Conservation (phyloP, 495 filamentous ascomycete genomes). For the Chaetomium fimeti region DNA sequence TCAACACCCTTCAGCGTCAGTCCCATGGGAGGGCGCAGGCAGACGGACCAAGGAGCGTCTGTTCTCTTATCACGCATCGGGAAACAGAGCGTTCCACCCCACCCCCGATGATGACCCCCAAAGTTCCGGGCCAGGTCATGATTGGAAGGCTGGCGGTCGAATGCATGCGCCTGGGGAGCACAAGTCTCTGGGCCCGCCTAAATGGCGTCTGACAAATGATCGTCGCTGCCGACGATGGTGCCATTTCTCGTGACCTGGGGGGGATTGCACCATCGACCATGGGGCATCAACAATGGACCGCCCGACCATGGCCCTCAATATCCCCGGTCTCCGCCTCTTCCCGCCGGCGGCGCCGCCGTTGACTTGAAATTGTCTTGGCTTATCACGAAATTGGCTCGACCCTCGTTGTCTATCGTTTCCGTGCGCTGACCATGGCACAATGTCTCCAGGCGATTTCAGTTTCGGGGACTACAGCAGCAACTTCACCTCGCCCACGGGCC, state of each 20-base stretch:
- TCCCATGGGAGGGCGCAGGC: constrained; percentile 8
- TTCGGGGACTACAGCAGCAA: constrained; percentile 47
- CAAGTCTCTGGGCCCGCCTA: constrained; percentile 24
- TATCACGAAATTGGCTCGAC: constrained; percentile 24
- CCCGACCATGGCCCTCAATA: constrained; percentile 24
- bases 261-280: constrained; percentile 41
- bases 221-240: constrained; percentile 38
- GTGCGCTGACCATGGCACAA: constrained; percentile 44
- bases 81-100: constrained; percentile 19
- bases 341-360: constrained; percentile 31
- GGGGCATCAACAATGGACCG: constrained; percentile 33
- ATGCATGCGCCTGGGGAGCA: constrained; percentile 26
- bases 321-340: constrained; percentile 34
- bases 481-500: constrained; percentile 49
- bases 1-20: constrained; percentile 10
- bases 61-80: constrained; percentile 33
- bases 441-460: constrained; percentile 53
- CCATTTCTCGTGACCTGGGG: constrained; percentile 43
- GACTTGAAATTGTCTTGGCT: constrained; percentile 22
- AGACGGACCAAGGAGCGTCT: constrained; percentile 25
- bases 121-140: constrained; percentile 23
- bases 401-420: constrained; percentile 10
- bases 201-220: constrained; percentile 42
- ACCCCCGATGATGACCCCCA: constrained; percentile 23
- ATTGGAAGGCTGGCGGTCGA: constrained; percentile 28